phyloP scores from a whole-genome alignment of 768 basidiomycete species.

The Lentinus tigrinus region DNA sequence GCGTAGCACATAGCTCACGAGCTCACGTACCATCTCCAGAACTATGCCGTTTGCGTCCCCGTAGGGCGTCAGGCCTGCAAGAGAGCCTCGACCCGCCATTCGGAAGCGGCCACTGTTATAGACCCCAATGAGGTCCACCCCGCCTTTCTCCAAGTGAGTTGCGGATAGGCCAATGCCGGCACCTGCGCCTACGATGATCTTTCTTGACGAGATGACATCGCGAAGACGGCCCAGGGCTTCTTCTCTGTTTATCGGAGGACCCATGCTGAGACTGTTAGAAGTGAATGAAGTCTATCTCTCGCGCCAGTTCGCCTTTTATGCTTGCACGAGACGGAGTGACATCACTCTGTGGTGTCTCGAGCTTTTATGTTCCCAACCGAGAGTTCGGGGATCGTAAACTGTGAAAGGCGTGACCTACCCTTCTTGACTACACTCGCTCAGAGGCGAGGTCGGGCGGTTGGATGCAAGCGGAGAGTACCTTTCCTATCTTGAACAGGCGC shows the following conservation, averaged over 20 bases:
- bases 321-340: no score
- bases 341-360: no score
- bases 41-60: conserved; percentile 14
- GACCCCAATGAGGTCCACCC: conserved; percentile 11
- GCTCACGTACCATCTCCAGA: conserved; percentile 8
- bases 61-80: conserved; percentile 16
- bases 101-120: conserved; percentile 15
- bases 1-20: background rate
- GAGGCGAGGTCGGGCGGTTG: no score
- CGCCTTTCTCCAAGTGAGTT: conserved; percentile 12
- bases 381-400: no score
- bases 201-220: conserved; percentile 2
- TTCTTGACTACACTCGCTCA: no score
- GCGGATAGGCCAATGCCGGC: conserved; percentile 15
- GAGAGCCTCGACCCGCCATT: conserved; percentile 12
- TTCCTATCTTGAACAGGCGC: no score
- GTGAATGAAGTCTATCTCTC: no score
- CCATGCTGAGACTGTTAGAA: background rate
- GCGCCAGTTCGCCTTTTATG: no score
- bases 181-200: conserved; percentile 9
- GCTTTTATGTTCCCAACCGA: no score
- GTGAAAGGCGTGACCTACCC: no score
- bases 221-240: conserved; percentile 8
- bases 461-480: no score
- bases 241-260: conserved; percentile 10